Evolutionary conservation across 768 basidiomycete genomes (phyloP).

Genomic region (Pulveroboletus sp.): DNA sequence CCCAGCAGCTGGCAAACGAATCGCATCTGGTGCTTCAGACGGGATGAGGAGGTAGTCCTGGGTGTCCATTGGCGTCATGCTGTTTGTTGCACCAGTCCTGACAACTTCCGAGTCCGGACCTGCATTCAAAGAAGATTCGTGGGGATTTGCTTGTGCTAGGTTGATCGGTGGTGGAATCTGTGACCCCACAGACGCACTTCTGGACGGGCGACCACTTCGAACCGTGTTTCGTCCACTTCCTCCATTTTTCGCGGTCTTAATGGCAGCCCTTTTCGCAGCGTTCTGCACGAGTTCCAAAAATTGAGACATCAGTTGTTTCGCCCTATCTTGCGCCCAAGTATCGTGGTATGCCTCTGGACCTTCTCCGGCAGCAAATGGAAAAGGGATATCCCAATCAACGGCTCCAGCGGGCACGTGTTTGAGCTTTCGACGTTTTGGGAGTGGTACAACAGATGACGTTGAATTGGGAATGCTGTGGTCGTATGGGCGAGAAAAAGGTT

Average conservation of each 20-base stretch:
- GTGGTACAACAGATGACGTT: slow-evolving; percentile 13
- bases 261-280: slow-evolving; percentile 59
- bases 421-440: slow-evolving; percentile 59
- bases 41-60: slow-evolving; percentile 41
- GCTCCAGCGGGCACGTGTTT: slow-evolving; percentile 74
- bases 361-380: slow-evolving; percentile 68
- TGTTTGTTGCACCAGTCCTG: not conserved
- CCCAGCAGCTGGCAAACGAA: not conserved
- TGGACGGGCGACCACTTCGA: slow-evolving; percentile 34
- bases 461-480: slow-evolving; percentile 8
- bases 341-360: slow-evolving; percentile 61
- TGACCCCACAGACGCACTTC: slow-evolving; percentile 17
- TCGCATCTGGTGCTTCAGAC: slow-evolving; percentile 27
- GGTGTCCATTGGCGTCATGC: not conserved
- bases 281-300: slow-evolving; percentile 56
- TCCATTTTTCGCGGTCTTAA: slow-evolving; percentile 34
- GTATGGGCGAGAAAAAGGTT: slow-evolving; percentile 21
- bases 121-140: not conserved
- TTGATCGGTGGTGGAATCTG: not conserved
- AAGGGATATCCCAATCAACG: slow-evolving; percentile 78
- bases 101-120: not conserved
- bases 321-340: slow-evolving; percentile 64
- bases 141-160: not conserved
- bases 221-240: slow-evolving; percentile 28
- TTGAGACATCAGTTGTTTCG: slow-evolving; percentile 58